Conservation (phyloP, 805 yeast genomes). For the Candida odintsovae region DNA sequence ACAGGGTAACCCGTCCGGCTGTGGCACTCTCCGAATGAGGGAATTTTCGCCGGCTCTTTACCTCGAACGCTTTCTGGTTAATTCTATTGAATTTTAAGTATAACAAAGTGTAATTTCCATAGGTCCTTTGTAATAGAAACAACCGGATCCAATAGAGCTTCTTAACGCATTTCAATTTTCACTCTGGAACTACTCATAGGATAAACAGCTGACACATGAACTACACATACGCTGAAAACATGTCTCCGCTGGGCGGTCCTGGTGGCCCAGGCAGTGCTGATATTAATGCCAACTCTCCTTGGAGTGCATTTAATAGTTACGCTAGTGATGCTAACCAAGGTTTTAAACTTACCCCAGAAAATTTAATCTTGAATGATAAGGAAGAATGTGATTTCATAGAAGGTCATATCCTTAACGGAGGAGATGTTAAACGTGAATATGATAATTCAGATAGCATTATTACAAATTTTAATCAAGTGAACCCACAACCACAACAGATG, state of each 20-base stretch:
- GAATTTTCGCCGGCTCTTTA: too few species aligned
- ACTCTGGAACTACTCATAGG: too few species aligned
- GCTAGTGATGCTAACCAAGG: neutral
- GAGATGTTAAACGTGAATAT: neutral
- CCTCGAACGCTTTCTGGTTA: too few species aligned
- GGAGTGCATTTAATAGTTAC: neutral
- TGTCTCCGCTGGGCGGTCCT: neutral
- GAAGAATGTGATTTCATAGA: constrained; percentile 19
- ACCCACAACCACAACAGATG: neutral
- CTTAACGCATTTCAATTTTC: too few species aligned
- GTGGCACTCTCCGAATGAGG: too few species aligned
- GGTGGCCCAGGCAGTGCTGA: neutral
- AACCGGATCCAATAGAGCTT: too few species aligned
- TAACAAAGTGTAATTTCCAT: too few species aligned
- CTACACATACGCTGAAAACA: neutral
- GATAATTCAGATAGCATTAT: neutral
- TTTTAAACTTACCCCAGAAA: neutral
- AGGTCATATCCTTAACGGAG: constrained; percentile 5
- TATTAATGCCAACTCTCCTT: neutral
- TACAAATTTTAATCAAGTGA: neutral
- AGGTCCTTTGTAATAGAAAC: too few species aligned
- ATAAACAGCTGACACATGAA: neutral
- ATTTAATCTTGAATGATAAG: constrained; percentile 4
- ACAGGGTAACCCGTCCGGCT: too few species aligned
- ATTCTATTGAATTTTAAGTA: too few species aligned